Evolutionary conservation across 257 asterid genomes (phyloP).

Genomic region (Forsythia suspensa): DNA sequence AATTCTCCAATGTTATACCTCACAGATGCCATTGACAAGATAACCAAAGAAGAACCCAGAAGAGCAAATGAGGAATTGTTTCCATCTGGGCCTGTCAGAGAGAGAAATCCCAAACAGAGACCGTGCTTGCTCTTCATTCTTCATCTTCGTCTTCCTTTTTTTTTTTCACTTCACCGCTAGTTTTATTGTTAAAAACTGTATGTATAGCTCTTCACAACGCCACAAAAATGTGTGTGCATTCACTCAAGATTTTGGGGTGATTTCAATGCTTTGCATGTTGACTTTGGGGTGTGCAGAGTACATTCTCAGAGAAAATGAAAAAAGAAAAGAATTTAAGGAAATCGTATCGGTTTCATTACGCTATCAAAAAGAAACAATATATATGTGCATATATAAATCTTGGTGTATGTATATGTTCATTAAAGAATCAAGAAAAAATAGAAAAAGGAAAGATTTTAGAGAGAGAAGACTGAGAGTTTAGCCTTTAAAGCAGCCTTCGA

Average conservation of each 20-base stretch:
- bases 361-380: conserved; percentile 1
- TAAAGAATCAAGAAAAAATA: not conserved
- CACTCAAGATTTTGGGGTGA: conserved; percentile 23
- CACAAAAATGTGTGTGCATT: conserved; percentile 16
- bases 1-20: conserved; percentile 39
- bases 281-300: conserved; percentile 27
- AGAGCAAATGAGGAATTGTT: conserved; percentile 82
- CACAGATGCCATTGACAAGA: conserved; percentile 90
- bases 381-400: not conserved
- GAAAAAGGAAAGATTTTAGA: conserved; percentile 18
- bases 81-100: conserved; percentile 73
- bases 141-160: conserved; percentile 39
- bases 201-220: not conserved
- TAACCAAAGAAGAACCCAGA: conserved; percentile 94
- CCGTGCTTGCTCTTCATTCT: conserved; percentile 71
- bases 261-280: conserved; percentile 50
- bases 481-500: too few species aligned
- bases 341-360: conserved; percentile 53
- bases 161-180: not conserved
- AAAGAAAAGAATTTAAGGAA: conserved; percentile 25
- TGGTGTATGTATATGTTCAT: not conserved
- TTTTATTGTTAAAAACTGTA: not conserved
- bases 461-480: conserved; percentile 23
- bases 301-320: conserved; percentile 6
- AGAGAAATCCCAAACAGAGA: conserved; percentile 79